A percentile compares a stretch with the other conserved stretches of the same genome.
These are phyloP conservation scores for Solanum peruvianum DNA, from an alignment of 257 asterid genomes.

Conservation along the genomic window DNA sequence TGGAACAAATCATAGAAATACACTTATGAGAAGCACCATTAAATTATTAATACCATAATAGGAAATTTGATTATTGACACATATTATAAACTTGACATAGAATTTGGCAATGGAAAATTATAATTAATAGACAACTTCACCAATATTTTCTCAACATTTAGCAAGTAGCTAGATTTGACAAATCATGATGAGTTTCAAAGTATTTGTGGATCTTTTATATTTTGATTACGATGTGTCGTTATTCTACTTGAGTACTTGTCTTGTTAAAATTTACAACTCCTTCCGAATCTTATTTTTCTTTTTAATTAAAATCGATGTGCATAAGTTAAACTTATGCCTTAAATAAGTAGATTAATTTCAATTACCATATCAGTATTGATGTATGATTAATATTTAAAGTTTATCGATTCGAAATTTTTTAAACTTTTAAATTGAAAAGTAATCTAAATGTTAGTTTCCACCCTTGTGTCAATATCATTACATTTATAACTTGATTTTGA, in stretches of 20 bases:
- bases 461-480: neutral
- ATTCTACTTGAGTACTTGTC: neutral
- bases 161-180: neutral
- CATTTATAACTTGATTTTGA: neutral
- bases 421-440: neutral
- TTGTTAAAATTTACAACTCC: neutral
- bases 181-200: neutral
- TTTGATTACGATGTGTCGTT: neutral
- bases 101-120: neutral
- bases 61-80: neutral
- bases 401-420: neutral
- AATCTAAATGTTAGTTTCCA: neutral
- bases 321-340: neutral
- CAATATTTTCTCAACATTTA: neutral
- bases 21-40: neutral
- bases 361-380: neutral
- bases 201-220: neutral
- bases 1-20: neutral
- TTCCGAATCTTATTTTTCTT: neutral
- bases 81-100: neutral
- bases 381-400: neutral
- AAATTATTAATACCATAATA: neutral
- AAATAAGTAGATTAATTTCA: neutral
- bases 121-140: neutral
- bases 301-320: neutral